A percentile compares a stretch with the other conserved stretches of the same genome.
Conservation (phyloP, 1,139 yeast species). For the Debaryomycetaceae sp. region DNA sequence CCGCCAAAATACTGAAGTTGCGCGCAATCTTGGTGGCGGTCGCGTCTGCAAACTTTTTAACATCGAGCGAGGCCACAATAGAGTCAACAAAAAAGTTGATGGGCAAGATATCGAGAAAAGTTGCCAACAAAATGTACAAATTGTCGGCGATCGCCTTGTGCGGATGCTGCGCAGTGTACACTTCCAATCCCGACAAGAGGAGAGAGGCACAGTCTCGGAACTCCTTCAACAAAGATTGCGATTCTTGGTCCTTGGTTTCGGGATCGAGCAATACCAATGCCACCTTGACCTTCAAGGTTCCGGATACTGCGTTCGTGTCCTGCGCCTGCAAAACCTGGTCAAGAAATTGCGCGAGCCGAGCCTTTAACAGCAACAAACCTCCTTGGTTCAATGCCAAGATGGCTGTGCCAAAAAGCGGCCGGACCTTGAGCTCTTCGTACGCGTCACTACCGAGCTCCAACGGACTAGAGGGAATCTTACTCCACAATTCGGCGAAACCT, state of each 20-base stretch:
- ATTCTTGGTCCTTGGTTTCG: slow-evolving; percentile 17
- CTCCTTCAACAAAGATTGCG: slow-evolving; percentile 20
- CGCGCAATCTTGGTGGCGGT: slow-evolving; percentile 30
- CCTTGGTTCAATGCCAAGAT: slow-evolving; percentile 38
- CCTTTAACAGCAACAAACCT: slow-evolving; percentile 41
- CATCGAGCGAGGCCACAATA: slow-evolving; percentile 43
- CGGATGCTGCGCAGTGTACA: slow-evolving; percentile 11
- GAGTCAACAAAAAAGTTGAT: slow-evolving; percentile 61
- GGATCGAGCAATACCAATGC: slow-evolving; percentile 45
- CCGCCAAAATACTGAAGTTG: slow-evolving; percentile 50
- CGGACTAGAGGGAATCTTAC: slow-evolving; percentile 30
- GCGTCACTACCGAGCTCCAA: slow-evolving; percentile 29
- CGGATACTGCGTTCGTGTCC: slow-evolving; percentile 27
- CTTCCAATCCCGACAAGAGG: slow-evolving; percentile 26
- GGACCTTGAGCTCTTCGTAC: slow-evolving; percentile 29
- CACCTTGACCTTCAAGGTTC: slow-evolving; percentile 46
- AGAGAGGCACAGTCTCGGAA: slow-evolving; percentile 36
- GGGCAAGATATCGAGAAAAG: slow-evolving; percentile 62
- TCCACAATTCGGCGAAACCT: slow-evolving; percentile 47
- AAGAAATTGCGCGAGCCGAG: slow-evolving; percentile 43
- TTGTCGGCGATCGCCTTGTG: slow-evolving; percentile 13
- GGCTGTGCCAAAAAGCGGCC: slow-evolving; percentile 57
- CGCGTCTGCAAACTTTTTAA: slow-evolving; percentile 27
- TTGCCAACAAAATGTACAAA: slow-evolving; percentile 42
- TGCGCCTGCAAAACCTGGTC: slow-evolving; percentile 33